phyloP scores from a whole-genome alignment of 2,329 filamentous ascomycete genomes.

The Bipolaris oryzae region DNA sequence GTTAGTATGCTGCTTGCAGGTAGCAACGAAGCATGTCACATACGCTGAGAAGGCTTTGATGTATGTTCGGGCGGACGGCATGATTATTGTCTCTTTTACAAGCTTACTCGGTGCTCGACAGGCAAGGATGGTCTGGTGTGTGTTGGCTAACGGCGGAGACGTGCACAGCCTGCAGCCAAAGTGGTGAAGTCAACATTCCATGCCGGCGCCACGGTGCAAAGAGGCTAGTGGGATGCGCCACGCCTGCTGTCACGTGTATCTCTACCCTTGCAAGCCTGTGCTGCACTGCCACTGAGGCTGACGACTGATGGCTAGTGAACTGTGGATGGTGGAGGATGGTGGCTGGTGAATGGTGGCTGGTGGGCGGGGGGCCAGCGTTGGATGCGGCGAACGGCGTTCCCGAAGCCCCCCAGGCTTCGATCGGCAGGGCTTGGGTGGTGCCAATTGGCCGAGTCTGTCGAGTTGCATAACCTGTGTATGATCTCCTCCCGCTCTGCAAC shows the following conservation, averaged over 20 bases:
- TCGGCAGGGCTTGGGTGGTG: conserved; percentile 1
- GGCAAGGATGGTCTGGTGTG: not conserved
- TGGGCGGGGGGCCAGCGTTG: not conserved
- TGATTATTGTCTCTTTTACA: conserved; percentile 18
- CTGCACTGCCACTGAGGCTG: conserved; percentile 5
- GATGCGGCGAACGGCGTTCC: conserved; percentile 10
- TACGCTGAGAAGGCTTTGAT: conserved; percentile 46
- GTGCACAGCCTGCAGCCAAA: conserved; percentile 3
- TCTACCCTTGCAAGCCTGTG: too few species aligned
- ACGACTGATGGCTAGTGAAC: too few species aligned
- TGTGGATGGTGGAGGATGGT: too few species aligned
- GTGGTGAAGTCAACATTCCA: conserved; percentile 16
- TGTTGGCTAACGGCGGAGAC: conserved; percentile 7
- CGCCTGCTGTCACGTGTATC: not conserved
- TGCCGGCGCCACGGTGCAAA: conserved; percentile 5
- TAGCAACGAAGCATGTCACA: conserved; percentile 14
- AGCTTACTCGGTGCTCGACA: not conserved
- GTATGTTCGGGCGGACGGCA: conserved; percentile 39
- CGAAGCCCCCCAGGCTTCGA: conserved; percentile 4
- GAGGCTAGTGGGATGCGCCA: conserved; percentile 11
- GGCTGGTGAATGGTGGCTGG: too few species aligned
- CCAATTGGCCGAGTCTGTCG: conserved; percentile 6
- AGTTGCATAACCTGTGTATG: conserved; percentile 16
- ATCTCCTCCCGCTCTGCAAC: conserved; percentile 35
- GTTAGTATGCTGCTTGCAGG: conserved; percentile 26